Base-by-base conservation (phyloP, 345 rosid species). In the Camelina hispida region DNA sequence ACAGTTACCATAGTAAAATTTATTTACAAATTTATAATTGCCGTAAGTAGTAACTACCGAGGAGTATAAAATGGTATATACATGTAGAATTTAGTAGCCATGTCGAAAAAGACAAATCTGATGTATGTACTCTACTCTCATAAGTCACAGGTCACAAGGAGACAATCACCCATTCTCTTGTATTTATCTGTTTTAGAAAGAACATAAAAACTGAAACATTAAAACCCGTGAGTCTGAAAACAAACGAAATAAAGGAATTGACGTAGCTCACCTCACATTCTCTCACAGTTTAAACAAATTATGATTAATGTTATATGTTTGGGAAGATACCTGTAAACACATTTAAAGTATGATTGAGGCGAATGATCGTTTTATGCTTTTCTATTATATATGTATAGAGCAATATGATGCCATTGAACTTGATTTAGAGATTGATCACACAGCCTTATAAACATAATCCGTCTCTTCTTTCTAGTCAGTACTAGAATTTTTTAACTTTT, bases 201-300 rank as follows among this genome's bases (percentile, higher is more conserved):
- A 14, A 15, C 1, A 34, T 34, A 47, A 5, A 10, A 50, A 9
- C 53, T 20, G 7, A 51, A 20, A 56, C 54, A 56, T 70, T 1
- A 9, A 37, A 70, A 70, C 72, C 80, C 80, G 80, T 70, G 80
- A 70, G 38, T 77, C 42, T 35, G 6, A 12, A 62, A 64, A 44
- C 37, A 63, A 35, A 60, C 9, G 14, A 60, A 51, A 23, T 4
- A 70, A 16, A 51, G 69, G 34, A 62, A 44, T 53, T 62, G 63
- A 22, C 14, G 17, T 43, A 16, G 32, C 32, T 70, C 66, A 35
- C 37, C 56, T 42, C 52, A 16, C 73, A 65, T 13, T 53, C 7
- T 63, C 51, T 66, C 68, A 23, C 34, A 25, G 34, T 64, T 54
- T 34, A 5, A 73, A 65, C 30, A 73, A 54, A 44, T 43, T 55